Conservation (phyloP, 768 basidiomycete genomes). For the Ramaria sp. region DNA sequence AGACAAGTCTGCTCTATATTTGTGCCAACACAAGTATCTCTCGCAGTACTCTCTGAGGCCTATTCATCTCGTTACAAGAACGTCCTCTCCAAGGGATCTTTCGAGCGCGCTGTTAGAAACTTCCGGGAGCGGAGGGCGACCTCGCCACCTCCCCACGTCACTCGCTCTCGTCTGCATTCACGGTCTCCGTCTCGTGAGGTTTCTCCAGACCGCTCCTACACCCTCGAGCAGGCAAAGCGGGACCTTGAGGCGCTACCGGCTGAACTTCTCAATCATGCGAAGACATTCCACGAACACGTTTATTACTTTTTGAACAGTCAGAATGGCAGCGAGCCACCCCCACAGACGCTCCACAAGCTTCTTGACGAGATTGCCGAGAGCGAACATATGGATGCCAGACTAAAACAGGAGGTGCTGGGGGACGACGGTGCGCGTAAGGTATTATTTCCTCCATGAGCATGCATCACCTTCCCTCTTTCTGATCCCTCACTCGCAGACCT, state of each 20-base stretch:
- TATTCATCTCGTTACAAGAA: slow-evolving; percentile 56
- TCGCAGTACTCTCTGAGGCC: slow-evolving; percentile 52
- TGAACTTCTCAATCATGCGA: slow-evolving; percentile 27
- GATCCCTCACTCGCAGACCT: slow-evolving; percentile 20
- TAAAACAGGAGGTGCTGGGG: slow-evolving; percentile 31
- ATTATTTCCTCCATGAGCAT: slow-evolving; percentile 6
- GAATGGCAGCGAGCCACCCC: slow-evolving; percentile 9
- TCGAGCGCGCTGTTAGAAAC: slow-evolving; percentile 35
- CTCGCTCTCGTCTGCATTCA: not conserved
- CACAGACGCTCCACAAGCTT: slow-evolving; percentile 21
- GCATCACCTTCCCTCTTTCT: not conserved
- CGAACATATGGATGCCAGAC: slow-evolving; percentile 21
- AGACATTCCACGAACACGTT: slow-evolving; percentile 31
- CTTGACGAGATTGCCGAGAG: slow-evolving; percentile 31
- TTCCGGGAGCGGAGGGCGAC: slow-evolving; percentile 27
- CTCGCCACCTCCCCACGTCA: slow-evolving; percentile 1
- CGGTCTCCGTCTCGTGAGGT: not conserved
- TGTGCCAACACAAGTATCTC: no score
- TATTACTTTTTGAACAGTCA: slow-evolving; percentile 20
- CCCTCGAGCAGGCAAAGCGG: slow-evolving; percentile 14
- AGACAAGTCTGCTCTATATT: no score
- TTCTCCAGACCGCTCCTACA: slow-evolving; percentile 4
- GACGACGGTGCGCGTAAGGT: slow-evolving; percentile 35
- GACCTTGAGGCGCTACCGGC: slow-evolving; percentile 30
- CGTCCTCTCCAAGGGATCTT: slow-evolving; percentile 32